These are phyloP conservation scores for Trichoderma sp. DNA, from an alignment of 2,329 filamentous ascomycete species.

Conservation along the genomic window DNA sequence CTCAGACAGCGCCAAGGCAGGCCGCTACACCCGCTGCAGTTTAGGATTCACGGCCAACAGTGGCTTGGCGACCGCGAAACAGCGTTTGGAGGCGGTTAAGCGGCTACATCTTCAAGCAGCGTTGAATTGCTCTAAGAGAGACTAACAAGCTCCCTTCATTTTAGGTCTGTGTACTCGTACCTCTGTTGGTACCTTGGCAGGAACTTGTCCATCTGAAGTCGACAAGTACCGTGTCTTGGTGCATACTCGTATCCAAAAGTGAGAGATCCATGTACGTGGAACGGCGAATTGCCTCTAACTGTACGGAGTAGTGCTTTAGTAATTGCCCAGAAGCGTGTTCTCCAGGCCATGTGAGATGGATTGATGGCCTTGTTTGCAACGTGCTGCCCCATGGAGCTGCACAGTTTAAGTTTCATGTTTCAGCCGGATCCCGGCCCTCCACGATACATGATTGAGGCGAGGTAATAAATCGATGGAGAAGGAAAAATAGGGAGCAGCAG, in stretches of 20 bases:
- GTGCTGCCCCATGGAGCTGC: neutral
- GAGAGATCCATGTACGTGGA: neutral
- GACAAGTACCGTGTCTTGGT: too few relatives aligned
- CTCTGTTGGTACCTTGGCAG: too few relatives aligned
- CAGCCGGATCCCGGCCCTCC: neutral
- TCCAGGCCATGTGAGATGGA: neutral
- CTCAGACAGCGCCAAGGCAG: neutral
- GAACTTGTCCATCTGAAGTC: neutral
- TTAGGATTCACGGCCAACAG: neutral
- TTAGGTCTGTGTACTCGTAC: neutral
- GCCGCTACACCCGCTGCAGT: conserved; percentile 8
- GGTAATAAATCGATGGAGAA: neutral
- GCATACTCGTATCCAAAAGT: neutral
- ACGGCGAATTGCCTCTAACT: neutral
- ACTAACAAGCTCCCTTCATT: conserved; percentile 4
- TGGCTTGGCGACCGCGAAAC: conserved; percentile 11
- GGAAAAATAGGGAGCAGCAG: neutral
- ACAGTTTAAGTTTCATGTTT: conserved; percentile 10
- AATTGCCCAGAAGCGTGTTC: too few relatives aligned
- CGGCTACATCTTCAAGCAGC: neutral
- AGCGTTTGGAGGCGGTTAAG: conserved; percentile 5
- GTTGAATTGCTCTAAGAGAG: neutral
- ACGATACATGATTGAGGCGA: neutral
- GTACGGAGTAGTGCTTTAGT: too few relatives aligned
- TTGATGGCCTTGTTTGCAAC: neutral